phyloP scores from a whole-genome alignment of 1,139 yeast genomes.

The Debaryomyces robertsiae region DNA sequence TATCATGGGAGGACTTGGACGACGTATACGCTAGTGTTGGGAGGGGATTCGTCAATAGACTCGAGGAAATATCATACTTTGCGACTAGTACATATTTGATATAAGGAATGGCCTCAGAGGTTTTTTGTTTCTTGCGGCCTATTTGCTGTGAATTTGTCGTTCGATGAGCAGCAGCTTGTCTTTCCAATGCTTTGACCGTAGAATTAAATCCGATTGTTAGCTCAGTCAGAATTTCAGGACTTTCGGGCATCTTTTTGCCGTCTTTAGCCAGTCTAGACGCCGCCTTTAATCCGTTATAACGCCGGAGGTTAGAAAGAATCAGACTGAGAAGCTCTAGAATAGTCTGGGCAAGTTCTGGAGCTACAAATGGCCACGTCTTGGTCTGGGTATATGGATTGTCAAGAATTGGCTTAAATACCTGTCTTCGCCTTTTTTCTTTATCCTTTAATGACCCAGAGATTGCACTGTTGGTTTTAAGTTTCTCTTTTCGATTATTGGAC shows the following conservation, averaged over 20 bases:
- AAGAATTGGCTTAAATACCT: slow-evolving; percentile 61
- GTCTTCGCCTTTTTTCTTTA: slow-evolving; percentile 46
- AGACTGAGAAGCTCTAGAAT: slow-evolving; percentile 44
- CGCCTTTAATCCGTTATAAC: slow-evolving; percentile 26
- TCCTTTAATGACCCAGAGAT: slow-evolving; percentile 40
- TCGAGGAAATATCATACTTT: slow-evolving; percentile 53
- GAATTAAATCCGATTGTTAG: slow-evolving; percentile 57
- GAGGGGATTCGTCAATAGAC: slow-evolving; percentile 50
- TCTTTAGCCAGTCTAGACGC: slow-evolving; percentile 14
- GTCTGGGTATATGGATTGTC: slow-evolving; percentile 61
- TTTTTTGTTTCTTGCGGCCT: slow-evolving; percentile 14
- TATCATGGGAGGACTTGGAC: slow-evolving; percentile 25
- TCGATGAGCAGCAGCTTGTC: slow-evolving; percentile 37
- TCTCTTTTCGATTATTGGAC: slow-evolving; percentile 10
- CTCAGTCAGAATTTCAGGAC: slow-evolving; percentile 28
- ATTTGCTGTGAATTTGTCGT: background rate
- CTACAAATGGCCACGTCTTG: slow-evolving; percentile 53
- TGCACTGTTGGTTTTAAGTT: slow-evolving; percentile 12
- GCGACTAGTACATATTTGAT: slow-evolving; percentile 55
- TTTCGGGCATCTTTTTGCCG: slow-evolving; percentile 16
- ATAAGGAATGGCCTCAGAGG: slow-evolving; percentile 10
- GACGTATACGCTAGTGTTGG: slow-evolving; percentile 56
- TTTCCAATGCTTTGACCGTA: slow-evolving; percentile 51
- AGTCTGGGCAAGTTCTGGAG: slow-evolving; percentile 36
- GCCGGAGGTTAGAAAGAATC: slow-evolving; percentile 40